phyloP scores from a whole-genome alignment of 306 rosid species.

The Citrullus amarus region DNA sequence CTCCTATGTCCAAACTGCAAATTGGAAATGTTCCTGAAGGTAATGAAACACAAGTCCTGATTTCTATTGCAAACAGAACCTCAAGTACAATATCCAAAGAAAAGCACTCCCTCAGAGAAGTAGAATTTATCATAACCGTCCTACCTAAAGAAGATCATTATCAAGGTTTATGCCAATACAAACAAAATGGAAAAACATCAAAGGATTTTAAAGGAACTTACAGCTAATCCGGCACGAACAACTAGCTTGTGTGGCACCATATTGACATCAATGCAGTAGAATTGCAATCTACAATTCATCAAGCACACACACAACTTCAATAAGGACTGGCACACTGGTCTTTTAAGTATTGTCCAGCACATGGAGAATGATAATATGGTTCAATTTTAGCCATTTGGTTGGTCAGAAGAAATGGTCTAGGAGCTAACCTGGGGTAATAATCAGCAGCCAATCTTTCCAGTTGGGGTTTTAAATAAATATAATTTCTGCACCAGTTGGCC shows the following conservation, averaged over 20 bases:
- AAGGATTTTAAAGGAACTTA: slow-evolving; percentile 32
- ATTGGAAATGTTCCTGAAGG: neutral
- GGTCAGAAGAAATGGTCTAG: neutral
- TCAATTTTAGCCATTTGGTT: neutral
- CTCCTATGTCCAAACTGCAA: neutral
- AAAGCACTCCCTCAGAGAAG: neutral
- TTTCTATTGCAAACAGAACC: neutral
- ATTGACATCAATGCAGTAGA: slow-evolving; percentile 71
- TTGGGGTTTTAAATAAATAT: slow-evolving; percentile 72
- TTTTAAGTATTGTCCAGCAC: neutral
- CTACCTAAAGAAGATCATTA: neutral
- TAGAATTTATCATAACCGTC: neutral
- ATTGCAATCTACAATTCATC: slow-evolving; percentile 44
- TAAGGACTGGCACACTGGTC: slow-evolving; percentile 5
- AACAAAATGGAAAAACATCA: neutral
- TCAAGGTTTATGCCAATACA: neutral
- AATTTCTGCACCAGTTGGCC: slow-evolving; percentile 93
- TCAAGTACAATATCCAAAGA: neutral
- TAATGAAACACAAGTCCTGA: neutral
- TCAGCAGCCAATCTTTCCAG: slow-evolving; percentile 77
- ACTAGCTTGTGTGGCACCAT: slow-evolving; percentile 67
- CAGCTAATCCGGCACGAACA: slow-evolving; percentile 71
- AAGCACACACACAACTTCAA: slow-evolving; percentile 9
- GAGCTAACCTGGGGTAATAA: slow-evolving; percentile 47
- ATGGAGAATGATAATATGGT: neutral